Percentiles rank a stretch among this genome's conserved stretches.
Conservation (phyloP, 805 yeast species). For the Saccharomycopsis lassenensis region DNA sequence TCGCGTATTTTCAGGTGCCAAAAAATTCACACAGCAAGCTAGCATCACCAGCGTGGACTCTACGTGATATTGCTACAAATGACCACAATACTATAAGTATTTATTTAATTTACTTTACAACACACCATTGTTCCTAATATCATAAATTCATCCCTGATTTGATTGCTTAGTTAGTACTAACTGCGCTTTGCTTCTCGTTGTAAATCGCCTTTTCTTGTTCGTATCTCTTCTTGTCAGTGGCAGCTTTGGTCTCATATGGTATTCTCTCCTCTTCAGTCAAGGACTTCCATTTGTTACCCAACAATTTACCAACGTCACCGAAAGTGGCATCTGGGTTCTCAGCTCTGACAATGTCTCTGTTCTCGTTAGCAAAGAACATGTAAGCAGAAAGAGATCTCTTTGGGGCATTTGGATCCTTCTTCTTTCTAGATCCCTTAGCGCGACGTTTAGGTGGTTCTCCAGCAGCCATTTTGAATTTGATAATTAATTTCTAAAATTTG, state of each 20-base stretch:
- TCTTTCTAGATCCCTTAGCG: slow-evolving; percentile 29
- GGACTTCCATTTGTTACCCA: slow-evolving; percentile 97
- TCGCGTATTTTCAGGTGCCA: too few species aligned
- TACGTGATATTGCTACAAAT: too few species aligned
- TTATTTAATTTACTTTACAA: too few species aligned
- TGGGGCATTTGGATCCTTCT: slow-evolving; percentile 89
- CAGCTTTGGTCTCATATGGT: slow-evolving; percentile 91
- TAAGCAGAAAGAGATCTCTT: slow-evolving; percentile 97
- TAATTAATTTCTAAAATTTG: too few species aligned
- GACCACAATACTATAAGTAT: too few species aligned
- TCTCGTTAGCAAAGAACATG: slow-evolving; percentile 97
- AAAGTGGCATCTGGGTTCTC: slow-evolving; percentile 95
- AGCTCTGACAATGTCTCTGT: slow-evolving; percentile 90
- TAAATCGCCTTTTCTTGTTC: slow-evolving; percentile 91
- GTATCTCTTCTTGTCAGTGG: slow-evolving; percentile 91
- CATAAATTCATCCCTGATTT: neutral
- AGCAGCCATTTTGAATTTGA: slow-evolving; percentile 26
- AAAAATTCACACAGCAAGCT: too few species aligned
- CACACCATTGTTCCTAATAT: too few species aligned
- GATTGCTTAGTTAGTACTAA: neutral
- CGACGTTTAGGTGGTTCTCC: slow-evolving; percentile 28
- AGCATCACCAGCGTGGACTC: too few species aligned
- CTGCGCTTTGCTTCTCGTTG: slow-evolving; percentile 15
- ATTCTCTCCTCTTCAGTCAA: slow-evolving; percentile 69
- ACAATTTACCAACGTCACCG: slow-evolving; percentile 89